These are phyloP conservation scores for Dactylellina sp. DNA, from an alignment of 2,329 filamentous ascomycete genomes.

Conservation along the genomic window DNA sequence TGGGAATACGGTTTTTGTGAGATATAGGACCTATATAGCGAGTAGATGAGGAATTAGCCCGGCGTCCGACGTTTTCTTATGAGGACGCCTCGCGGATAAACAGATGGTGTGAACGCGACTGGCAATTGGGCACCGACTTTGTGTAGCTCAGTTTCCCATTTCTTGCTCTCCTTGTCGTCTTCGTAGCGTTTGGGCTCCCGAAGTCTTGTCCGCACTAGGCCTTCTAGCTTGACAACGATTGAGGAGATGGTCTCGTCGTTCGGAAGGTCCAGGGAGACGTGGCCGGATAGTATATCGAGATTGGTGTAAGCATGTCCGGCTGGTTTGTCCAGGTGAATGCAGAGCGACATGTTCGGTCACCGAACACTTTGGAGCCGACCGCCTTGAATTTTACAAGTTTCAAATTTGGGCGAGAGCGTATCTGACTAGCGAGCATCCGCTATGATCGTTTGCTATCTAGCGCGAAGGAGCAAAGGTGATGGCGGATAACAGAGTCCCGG, in stretches of 20 bases:
- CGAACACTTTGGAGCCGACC: background rate
- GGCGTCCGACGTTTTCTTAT: no score
- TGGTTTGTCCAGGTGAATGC: conserved; percentile 55
- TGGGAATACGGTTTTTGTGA: conserved; percentile 78
- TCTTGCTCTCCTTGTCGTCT: conserved; percentile 62
- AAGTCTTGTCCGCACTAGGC: conserved; percentile 78
- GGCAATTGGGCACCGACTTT: conserved; percentile 66
- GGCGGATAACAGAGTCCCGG: conserved; percentile 13
- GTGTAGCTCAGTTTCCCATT: conserved; percentile 66
- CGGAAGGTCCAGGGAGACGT: conserved; percentile 65
- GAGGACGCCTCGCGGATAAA: no score
- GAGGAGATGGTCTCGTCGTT: conserved; percentile 66
- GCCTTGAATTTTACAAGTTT: no score
- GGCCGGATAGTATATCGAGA: conserved; percentile 57
- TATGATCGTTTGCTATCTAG: background rate
- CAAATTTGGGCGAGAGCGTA: background rate
- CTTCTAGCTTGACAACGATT: conserved; percentile 84
- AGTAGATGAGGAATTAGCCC: no score
- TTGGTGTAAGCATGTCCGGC: conserved; percentile 55
- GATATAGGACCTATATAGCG: conserved; percentile 75
- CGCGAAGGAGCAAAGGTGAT: background rate
- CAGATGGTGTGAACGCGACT: no score
- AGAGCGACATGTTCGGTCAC: conserved; percentile 55
- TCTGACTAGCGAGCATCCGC: background rate
- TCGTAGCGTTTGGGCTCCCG: conserved; percentile 62